phyloP scores from a whole-genome alignment of 2,329 filamentous ascomycete genomes.

The Macrophomina phaseolina region DNA sequence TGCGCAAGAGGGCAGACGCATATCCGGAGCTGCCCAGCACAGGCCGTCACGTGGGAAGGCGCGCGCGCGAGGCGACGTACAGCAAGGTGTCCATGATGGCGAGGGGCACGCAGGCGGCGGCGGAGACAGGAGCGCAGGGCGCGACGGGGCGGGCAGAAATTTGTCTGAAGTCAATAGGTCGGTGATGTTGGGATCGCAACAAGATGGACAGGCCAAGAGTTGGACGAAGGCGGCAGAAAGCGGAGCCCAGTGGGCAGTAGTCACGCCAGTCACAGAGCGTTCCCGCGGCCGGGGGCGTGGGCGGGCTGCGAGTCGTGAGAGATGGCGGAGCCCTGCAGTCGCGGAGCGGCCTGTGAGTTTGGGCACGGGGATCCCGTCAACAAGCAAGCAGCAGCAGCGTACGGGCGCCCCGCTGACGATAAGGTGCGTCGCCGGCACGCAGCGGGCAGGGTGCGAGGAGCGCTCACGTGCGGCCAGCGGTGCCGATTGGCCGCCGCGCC shows the following conservation, averaged over 20 bases:
- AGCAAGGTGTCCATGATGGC: slow-evolving; percentile 65
- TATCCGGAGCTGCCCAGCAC: not conserved
- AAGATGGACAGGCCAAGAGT: slow-evolving; percentile 8
- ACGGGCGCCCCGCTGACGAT: slow-evolving; percentile 12
- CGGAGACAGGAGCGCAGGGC: not conserved
- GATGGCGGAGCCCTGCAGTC: slow-evolving; percentile 13
- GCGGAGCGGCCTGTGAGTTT: slow-evolving; percentile 22
- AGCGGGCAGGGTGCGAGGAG: not conserved
- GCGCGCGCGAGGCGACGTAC: slow-evolving; percentile 51
- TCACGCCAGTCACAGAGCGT: slow-evolving; percentile 21
- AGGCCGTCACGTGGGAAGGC: slow-evolving; percentile 19
- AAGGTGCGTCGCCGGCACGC: slow-evolving; percentile 5
- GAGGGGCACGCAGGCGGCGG: not conserved
- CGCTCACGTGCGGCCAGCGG: not conserved
- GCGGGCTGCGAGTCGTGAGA: slow-evolving; percentile 22
- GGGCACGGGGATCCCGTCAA: not conserved
- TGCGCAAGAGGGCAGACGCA: not conserved
- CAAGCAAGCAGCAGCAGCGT: not conserved
- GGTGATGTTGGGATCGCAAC: slow-evolving; percentile 13
- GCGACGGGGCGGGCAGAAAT: not conserved
- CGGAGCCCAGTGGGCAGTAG: slow-evolving; percentile 21
- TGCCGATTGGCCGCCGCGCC: slow-evolving; percentile 17
- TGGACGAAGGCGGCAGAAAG: slow-evolving; percentile 19
- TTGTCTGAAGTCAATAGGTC: slow-evolving; percentile 9
- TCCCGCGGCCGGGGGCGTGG: slow-evolving; percentile 2